Base-by-base conservation (phyloP, 345 rosid species). In the Conringia planisiliqua region DNA sequence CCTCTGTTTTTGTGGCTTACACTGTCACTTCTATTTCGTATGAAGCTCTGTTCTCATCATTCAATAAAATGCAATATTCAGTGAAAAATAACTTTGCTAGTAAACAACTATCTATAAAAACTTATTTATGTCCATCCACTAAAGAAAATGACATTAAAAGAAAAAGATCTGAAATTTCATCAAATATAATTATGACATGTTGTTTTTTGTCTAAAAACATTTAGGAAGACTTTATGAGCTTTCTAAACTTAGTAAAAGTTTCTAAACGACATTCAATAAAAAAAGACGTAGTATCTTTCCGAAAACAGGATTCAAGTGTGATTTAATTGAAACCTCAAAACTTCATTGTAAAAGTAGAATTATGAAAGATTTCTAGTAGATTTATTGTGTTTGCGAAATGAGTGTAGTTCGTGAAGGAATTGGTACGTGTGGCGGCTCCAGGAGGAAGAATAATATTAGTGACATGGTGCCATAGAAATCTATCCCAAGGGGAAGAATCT, bases 381-480 rank as follows among this genome's bases (percentile, higher is more conserved):
- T n/a, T 56, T 8, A 56, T 17, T 16, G 40, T 57, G 40, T 70
- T 30, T 6, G 40, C 36, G 13, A 33, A 20, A 20, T 77, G 66
- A 35, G 36, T 67, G 82, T 86, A 90, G 97, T 93, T 93, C 71
- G 88, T 89, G 3, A 80, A 83, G 10, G 97, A 93, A 82, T 75
- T 93, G 79, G 89, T 40, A 26, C 83, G 98, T 44, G 98, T 93
- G 10, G 96, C 89, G 6, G 96, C 96, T 17, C 96, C 96, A 2
- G 98, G 94, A 10, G 94, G 82, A 55, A 82, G 74, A 12, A 88
- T 93, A 42, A 89, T 93, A 63, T 85, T 93, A 46, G 96, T 91
- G 29, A 93, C 98, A 67, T 89, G 97, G 98, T 93, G 98, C 82
- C 97, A 91, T 44, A 83, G 96, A 83, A 84, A 91, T 72, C 96